Evolutionary conservation across 257 asterid genomes (phyloP), one percentile per base, ranked within the genome.

Genomic region (Eucommia ulmoides): DNA sequence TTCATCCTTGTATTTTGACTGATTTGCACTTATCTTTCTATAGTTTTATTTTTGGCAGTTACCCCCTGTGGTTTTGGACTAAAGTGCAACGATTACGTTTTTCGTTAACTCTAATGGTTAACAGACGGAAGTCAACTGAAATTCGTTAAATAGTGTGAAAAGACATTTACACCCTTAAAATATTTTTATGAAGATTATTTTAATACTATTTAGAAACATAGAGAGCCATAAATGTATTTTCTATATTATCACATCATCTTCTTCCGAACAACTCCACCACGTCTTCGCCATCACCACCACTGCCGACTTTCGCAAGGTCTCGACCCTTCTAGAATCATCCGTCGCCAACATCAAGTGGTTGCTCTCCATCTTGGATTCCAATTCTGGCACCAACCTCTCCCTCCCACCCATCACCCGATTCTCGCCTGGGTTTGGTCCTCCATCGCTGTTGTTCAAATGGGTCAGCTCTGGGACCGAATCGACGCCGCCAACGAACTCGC

Each of bases 391-490:
- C 22, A 64, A 55, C 17, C 20, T 62, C 17, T 64, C 88, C 2
- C 50, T 80, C 5, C 84, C 2, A 59, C 49, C 33, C 73, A 63
- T 19, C 68, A 73, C 14, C 89, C 89, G 1, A 71, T 60, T 22
- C 41, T 80, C 3, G 84, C 84, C 8, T 76, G 66, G 69, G 69
- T 80, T 16, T 80, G 91, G 89, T 67, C 80, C 22, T 59, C 29
- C 52, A 64, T 76, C 20, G 76, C 81, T 52, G 71, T 71, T 11
- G 68, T 60, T 24, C 78, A 74, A 17, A 35, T 55, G 68, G 84
- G 84, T 7, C 45, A 24, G 1, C 47, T 62, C 23, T 33, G 23
- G 16, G 24, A 54, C 51, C 73, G 82, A 55, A 60, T 69, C 41
- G 82, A 71, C 22, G 79, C 78, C 2, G 84, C 81, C 1, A 53